Conservation (phyloP, 225 moss, liverwort and hornwort species). For the Bryum argenteum region DNA sequence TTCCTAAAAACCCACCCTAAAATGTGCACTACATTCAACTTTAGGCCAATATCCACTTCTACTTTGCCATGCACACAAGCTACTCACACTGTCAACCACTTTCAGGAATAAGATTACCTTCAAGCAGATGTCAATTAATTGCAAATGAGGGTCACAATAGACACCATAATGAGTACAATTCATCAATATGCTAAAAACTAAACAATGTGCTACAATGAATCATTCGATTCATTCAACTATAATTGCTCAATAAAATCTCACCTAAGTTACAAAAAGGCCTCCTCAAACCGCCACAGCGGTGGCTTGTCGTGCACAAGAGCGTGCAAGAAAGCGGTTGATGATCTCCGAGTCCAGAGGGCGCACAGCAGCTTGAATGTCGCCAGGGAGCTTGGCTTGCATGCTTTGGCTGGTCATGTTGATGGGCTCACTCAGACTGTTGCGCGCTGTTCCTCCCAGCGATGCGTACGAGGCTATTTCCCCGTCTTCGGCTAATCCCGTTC, state of each 20-base stretch:
- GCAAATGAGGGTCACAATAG: too few relatives aligned
- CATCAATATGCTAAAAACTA: background rate
- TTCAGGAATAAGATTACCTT: too few relatives aligned
- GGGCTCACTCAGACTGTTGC: slow-evolving; percentile 88
- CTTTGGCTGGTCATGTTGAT: slow-evolving; percentile 74
- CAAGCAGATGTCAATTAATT: too few relatives aligned
- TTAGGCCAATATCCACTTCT: too few relatives aligned
- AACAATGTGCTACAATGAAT: background rate
- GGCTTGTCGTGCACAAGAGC: slow-evolving; percentile 80
- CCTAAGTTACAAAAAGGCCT: background rate
- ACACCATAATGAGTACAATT: background rate
- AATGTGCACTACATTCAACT: too few relatives aligned
- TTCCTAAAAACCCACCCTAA: too few relatives aligned
- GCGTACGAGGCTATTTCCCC: slow-evolving; percentile 68
- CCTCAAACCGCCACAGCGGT: slow-evolving; percentile 43
- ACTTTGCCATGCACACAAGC: too few relatives aligned
- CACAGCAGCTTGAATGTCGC: slow-evolving; percentile 70
- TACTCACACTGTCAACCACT: too few relatives aligned
- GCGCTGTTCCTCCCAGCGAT: slow-evolving; percentile 77
- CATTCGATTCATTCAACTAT: too few relatives aligned
- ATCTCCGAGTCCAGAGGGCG: slow-evolving; percentile 88
- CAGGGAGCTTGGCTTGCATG: slow-evolving; percentile 61
- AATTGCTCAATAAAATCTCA: background rate
- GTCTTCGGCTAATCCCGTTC: slow-evolving; percentile 68
- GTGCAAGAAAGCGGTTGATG: slow-evolving; percentile 69